Conservation (phyloP, 2,329 filamentous ascomycete species). For the Hymenotorrendiella dingleyae region DNA sequence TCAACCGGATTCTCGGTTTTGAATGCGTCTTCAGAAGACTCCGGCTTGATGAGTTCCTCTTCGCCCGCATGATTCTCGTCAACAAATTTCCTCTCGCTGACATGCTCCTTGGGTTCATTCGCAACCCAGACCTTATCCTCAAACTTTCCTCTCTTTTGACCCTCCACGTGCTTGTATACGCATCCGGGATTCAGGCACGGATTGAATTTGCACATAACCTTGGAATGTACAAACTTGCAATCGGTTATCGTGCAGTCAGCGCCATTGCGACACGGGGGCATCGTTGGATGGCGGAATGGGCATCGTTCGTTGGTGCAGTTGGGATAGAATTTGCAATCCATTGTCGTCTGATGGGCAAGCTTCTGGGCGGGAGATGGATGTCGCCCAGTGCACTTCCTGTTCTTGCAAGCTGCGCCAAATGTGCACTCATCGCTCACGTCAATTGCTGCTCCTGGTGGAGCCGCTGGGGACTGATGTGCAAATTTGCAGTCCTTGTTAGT, state of each 20-base stretch:
- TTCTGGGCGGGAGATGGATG: conserved; percentile 88
- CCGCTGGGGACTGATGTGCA: conserved; percentile 89
- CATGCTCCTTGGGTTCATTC: conserved; percentile 52
- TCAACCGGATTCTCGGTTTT: conserved; percentile 14
- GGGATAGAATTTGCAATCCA: conserved; percentile 86
- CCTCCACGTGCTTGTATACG: conserved; percentile 83
- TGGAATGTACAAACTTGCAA: conserved; percentile 87
- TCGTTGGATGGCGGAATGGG: conserved; percentile 80
- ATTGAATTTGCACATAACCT: conserved; percentile 81
- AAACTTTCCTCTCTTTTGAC: conserved; percentile 75
- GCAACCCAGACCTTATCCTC: conserved; percentile 89
- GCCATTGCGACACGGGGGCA: conserved; percentile 86
- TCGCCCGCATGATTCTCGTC: conserved; percentile 59
- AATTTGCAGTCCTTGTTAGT: conserved; percentile 86
- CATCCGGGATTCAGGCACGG: conserved; percentile 89
- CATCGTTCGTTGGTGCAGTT: conserved; percentile 86
- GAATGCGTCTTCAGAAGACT: conserved; percentile 11
- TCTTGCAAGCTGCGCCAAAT: conserved; percentile 90
- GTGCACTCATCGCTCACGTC: conserved; percentile 77
- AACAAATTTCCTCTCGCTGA: conserved; percentile 86
- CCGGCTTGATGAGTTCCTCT: conserved; percentile 32
- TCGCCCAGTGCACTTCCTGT: conserved; percentile 84
- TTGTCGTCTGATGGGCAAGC: conserved; percentile 70
- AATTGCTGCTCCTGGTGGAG: conserved; percentile 68
- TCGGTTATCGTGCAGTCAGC: conserved; percentile 73